Evolutionary conservation across 805 yeast genomes (phyloP), one percentile per base, ranked within the genome.

Genomic region (Teunomyces lycoperdinae): DNA sequence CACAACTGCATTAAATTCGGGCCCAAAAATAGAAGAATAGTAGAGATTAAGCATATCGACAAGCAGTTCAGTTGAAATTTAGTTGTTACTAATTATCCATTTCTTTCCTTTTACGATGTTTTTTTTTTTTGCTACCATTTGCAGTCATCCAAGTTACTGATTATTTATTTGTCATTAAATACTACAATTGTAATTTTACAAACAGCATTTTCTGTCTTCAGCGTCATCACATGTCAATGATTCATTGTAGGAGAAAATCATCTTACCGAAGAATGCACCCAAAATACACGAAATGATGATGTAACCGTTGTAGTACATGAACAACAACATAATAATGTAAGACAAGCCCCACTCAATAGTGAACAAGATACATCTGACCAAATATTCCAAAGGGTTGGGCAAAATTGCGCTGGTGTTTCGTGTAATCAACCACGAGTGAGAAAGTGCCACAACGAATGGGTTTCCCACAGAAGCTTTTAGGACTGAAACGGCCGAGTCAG

Each of bases 251-350:
- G 77, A 70, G 67, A 83, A 80, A 26, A 83, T 47, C 30, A 82
- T 58, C 60, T 78, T 77, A 1, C 87, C 88, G 45, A 83, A 58
- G 27, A 81, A 63, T 1, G 84, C 85, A 6, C 87, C 88, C 31
- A 83, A 61, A 44, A 83, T 72, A 63, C 85, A 83, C 9, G 82
- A 75, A 49, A 84, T 80, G 50, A 83, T 78, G 33, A 84, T 72
- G 59, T 82, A 84, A 11, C 89, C 89, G 57, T 84, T 84, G 69
- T 81, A 84, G 70, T 84, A 83, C 89, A 85, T 84, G 70, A 83
- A 84, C 56, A 85, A 66, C 69, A 85, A 73, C 87, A 84, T 85
- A 58, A 84, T 78, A 44, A 84, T 62, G 62, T 84, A 84, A 3
- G 84, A 78, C 11, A 79, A 73, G 2, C 84, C 84, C 80, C 85